phyloP scores from a whole-genome alignment of 371 early-diverging fungal genomes.

The Funneliformis caledonium region DNA sequence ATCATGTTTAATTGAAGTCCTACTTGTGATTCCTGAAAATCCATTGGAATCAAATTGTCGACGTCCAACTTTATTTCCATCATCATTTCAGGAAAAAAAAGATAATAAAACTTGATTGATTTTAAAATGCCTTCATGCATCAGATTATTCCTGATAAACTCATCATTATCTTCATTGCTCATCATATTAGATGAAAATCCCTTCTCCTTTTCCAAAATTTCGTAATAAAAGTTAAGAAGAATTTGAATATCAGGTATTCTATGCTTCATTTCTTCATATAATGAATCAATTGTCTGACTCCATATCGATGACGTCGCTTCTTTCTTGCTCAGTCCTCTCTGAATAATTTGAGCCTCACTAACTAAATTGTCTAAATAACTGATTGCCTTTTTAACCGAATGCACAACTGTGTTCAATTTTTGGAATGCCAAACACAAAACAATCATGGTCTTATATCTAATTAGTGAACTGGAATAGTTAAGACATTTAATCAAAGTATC shows the following conservation, averaged over 20 bases:
- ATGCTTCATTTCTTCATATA: constrained; percentile 66
- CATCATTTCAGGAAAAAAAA: constrained; percentile 63
- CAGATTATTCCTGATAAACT: constrained; percentile 39
- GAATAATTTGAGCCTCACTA: neutral
- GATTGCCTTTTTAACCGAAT: constrained; percentile 36
- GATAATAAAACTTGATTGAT: constrained; percentile 71
- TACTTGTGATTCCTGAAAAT: constrained; percentile 51
- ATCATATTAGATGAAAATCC: neutral
- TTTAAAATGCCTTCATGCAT: constrained; percentile 31
- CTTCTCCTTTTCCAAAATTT: constrained; percentile 30
- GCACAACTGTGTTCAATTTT: constrained; percentile 62
- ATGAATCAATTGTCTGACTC: constrained; percentile 42
- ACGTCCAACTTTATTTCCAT: constrained; percentile 76
- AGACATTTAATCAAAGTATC: constrained; percentile 64
- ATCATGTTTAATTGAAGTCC: constrained; percentile 57
- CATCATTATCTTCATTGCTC: neutral
- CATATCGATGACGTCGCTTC: constrained; percentile 36
- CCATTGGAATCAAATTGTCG: constrained; percentile 74
- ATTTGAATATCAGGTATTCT: constrained; percentile 79
- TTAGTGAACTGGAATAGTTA: constrained; percentile 69
- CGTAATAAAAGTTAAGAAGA: constrained; percentile 60
- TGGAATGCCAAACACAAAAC: constrained; percentile 64
- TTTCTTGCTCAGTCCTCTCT: constrained; percentile 26
- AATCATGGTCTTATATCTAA: constrained; percentile 68
- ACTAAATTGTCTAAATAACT: constrained; percentile 38